Evolutionary conservation across 352 stramenopile genomes (phyloP), one percentile per base, ranked within the genome.

Genomic region (Thraustotheca clavata): DNA sequence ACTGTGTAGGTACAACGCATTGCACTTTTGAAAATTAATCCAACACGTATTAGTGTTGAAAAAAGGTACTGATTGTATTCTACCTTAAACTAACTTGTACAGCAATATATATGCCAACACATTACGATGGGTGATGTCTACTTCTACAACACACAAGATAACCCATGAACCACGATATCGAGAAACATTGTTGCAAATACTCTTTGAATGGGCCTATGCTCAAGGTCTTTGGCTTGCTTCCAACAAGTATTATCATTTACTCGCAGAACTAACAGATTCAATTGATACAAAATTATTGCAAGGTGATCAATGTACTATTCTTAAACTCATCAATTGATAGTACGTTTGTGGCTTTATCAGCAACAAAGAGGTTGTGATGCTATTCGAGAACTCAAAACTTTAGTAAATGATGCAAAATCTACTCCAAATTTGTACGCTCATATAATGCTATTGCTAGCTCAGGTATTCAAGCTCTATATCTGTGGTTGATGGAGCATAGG

Each of bases 131-230:
- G 20, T 61, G n/a, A 38, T 16, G 16, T n/a, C 11, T 7, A 38
- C 29, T 8, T 20, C 8, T 38, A 38, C 16, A 3, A 49, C 9
- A 3, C 26, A 31, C 26, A 20, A 49, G n/a, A n/a, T 61, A 16
- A 4, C 3, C n/a, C 24, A 49, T 16, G 24, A 61, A 2, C 52
- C 52, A 3, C 8, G 18, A 24, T 47, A 46, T 22, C 29, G 14
- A 2, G 24, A 61, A 12, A 49, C 34, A 5, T 18, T 61, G 11
- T 16, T 61, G 52, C n/a, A 14, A 6, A 29, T 61, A 22, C 34
- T 61, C 20, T 61, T 61, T 22, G 52, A 61, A 29, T 61, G 52
- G 52, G n/a, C 9, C 3, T 16, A 49, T 12, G 52, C 52, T 6
- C 29, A 16, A 8, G 29, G 52, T 9, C 8, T 49, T 34, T 61